phyloP scores from a whole-genome alignment of 192 early-diverging fungal species.

The Coemansia biformis region DNA sequence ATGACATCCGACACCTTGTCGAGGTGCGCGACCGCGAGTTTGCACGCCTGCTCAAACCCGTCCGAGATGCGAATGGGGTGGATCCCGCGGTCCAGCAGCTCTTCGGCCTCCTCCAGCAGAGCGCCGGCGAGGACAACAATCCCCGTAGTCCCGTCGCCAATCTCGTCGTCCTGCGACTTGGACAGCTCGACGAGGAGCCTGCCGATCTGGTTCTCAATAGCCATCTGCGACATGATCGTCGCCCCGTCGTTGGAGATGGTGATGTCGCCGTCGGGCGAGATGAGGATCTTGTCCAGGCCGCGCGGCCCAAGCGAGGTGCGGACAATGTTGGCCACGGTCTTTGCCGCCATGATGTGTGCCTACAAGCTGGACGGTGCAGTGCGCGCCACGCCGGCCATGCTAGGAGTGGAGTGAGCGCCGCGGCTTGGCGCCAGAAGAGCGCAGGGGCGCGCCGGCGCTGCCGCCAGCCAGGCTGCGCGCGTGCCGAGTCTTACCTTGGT shows the following conservation, averaged over 20 bases:
- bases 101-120: constrained; percentile 93
- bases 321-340: constrained; percentile 93
- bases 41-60: constrained; percentile 96
- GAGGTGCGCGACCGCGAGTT: constrained; percentile 85
- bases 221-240: constrained; percentile 96
- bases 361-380: constrained; percentile 34
- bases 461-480: too few species aligned
- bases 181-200: constrained; percentile 96
- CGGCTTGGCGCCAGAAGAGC: too few species aligned
- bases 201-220: constrained; percentile 98
- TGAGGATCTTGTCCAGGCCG: constrained; percentile 98
- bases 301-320: constrained; percentile 98
- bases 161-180: constrained; percentile 99
- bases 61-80: constrained; percentile 99
- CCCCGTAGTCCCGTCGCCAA: constrained; percentile 99
- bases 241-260: constrained; percentile 99
- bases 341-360: constrained; percentile 97
- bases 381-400: background rate
- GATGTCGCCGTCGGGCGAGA: constrained; percentile 99
- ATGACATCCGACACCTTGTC: constrained; percentile 90
- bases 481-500: constrained; percentile 86
- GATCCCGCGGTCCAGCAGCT: constrained; percentile 89
- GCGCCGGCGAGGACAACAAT: constrained; percentile 99
- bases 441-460: too few species aligned
- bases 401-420: too few species aligned